Percentiles rank a stretch among this genome's conserved stretches.
Conservation (phyloP, 352 stramenopile species). For the Aphanomyces invadans region DNA sequence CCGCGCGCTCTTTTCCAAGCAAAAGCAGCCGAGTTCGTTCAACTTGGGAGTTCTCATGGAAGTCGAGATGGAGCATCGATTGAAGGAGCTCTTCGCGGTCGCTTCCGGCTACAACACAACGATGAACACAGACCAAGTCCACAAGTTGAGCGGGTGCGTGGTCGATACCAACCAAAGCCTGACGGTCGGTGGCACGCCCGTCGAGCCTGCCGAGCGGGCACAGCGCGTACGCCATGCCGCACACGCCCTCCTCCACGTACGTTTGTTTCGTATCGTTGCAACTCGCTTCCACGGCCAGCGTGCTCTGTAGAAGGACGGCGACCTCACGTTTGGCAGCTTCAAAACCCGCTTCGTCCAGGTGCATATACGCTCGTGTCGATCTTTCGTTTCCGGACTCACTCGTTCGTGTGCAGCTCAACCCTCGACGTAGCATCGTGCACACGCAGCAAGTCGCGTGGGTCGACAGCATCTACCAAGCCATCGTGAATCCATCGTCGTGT, state of each 20-base stretch:
- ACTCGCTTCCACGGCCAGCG: too few species aligned
- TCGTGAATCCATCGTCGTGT: not conserved
- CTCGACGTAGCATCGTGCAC: not conserved
- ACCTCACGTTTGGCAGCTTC: not conserved
- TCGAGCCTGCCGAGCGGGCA: too few species aligned
- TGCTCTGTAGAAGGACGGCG: too few species aligned
- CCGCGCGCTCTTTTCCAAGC: not conserved
- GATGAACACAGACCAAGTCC: conserved; percentile 2
- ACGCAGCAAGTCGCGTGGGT: not conserved
- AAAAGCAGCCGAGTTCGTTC: not conserved
- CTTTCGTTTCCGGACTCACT: not conserved
- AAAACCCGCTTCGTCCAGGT: not conserved
- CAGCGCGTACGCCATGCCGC: too few species aligned
- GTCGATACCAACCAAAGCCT: too few species aligned
- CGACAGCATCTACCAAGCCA: not conserved
- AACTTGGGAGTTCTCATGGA: not conserved
- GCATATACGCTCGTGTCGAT: not conserved
- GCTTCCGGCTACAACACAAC: not conserved
- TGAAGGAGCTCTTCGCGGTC: not conserved
- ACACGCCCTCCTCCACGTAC: too few species aligned
- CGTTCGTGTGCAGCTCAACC: not conserved
- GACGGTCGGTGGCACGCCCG: too few species aligned
- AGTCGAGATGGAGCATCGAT: not conserved
- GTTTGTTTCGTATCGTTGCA: too few species aligned
- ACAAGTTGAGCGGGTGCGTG: not conserved